Evolutionary conservation across 169 alveolate species (phyloP).

Genomic region (Neospora caninum): DNA sequence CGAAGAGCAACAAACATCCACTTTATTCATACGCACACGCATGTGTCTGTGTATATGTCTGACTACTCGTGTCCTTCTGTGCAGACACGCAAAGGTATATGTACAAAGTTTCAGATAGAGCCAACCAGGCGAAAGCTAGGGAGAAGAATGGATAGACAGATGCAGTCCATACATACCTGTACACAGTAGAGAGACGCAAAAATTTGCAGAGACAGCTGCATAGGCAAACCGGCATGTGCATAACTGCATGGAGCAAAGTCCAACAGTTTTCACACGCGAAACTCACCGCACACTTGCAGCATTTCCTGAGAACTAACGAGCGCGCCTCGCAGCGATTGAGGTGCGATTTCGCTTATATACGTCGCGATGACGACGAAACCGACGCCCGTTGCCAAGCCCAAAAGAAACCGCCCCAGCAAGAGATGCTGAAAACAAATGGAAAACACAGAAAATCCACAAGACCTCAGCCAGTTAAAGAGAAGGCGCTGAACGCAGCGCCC

Average conservation of each 20-base stretch:
- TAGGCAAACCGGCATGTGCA: no score
- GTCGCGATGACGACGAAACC: conserved; percentile 40
- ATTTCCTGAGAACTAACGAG: conserved; percentile 11
- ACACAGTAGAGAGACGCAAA: no score
- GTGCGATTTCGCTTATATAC: conserved; percentile 35
- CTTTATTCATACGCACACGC: no score
- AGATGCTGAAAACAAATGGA: background rate
- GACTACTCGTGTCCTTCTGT: no score
- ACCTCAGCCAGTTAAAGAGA: background rate
- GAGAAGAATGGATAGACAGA: no score
- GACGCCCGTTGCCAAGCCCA: conserved; percentile 36
- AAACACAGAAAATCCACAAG: background rate
- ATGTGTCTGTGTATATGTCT: no score
- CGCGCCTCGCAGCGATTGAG: conserved; percentile 25
- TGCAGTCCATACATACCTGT: no score
- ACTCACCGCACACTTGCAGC: conserved; percentile 8
- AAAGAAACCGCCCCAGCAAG: background rate
- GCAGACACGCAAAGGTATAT: no score
- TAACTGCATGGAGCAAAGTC: no score
- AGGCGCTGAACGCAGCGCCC: background rate
- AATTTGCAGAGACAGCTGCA: no score
- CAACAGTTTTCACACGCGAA: background rate
- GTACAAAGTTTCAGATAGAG: no score
- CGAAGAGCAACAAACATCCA: background rate
- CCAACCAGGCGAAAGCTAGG: no score